Evolutionary conservation across 129 eudicot species (phyloP).

Genomic region (Lonicera japonica): DNA sequence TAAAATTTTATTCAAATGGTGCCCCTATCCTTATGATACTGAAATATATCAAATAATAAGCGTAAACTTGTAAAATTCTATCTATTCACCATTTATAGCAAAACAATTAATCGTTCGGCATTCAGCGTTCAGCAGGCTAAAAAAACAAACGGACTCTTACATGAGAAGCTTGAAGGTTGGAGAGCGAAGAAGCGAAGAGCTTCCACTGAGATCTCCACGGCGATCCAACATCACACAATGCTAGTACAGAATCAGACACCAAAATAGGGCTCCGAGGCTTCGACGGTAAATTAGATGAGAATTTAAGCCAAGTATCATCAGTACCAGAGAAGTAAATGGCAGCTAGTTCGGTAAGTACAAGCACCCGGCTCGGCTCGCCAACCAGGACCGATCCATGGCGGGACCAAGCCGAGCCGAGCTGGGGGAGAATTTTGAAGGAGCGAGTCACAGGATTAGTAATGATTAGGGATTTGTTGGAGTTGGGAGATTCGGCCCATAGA

Average conservation of each 20-base stretch:
- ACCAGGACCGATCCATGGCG: slow-evolving; percentile 82
- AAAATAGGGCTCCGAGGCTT: slow-evolving; percentile 81
- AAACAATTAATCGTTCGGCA: no score
- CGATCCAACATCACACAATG: slow-evolving; percentile 84
- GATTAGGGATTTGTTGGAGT: slow-evolving; percentile 38
- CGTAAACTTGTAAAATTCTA: no score
- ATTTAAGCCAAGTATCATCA: slow-evolving; percentile 57
- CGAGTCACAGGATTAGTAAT: slow-evolving; percentile 68
- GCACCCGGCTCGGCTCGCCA: slow-evolving; percentile 41
- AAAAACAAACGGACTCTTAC: no score
- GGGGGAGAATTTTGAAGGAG: slow-evolving; percentile 46
- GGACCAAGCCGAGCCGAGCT: slow-evolving; percentile 95
- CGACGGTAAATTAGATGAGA: slow-evolving; percentile 73
- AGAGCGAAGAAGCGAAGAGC: slow-evolving; percentile 37
- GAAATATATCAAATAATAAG: no score
- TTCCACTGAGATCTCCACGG: slow-evolving; percentile 96
- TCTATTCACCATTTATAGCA: no score
- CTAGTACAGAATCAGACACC: slow-evolving; percentile 34
- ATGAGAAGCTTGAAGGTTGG: slow-evolving; percentile 23
- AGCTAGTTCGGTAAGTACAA: slow-evolving; percentile 79
- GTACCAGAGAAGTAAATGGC: slow-evolving; percentile 41
- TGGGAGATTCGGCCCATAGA: slow-evolving; percentile 62
- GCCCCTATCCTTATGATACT: no score
- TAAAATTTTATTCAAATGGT: no score
- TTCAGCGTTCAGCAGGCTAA: no score